Base-by-base conservation (phyloP, 2,329 filamentous ascomycete species). In the Graphiopsis chlorocephala region DNA sequence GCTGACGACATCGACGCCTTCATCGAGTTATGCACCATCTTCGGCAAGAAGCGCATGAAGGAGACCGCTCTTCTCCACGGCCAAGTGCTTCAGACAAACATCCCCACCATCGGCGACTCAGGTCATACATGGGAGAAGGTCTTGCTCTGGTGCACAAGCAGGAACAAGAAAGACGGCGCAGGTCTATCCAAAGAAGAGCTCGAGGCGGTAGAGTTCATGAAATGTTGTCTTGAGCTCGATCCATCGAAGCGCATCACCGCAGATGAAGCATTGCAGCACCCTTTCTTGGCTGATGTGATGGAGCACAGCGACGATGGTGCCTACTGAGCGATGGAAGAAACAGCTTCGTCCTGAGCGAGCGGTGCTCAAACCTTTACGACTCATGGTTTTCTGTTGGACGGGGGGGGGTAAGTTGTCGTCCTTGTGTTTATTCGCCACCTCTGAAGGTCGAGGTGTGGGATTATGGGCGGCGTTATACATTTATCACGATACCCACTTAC, bases 1-100 rank as follows among this genome's bases (percentile, higher is more conserved):
- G 90, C 93, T n/a, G 95, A 99, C 76, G 95, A 99, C 72, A 90
- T 99, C 56, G 95, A 99, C 74, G 95, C 95, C 60, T 90, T 97
- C 85, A 94, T 99, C 70, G 95, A 99, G 78, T 96, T 99, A 70
- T 91, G 93, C 38, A 96, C 92, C 65, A 96, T 99, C 66, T 97
- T 98, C 76, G 95, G 95, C 58, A 84, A 85, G 48, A 88, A 86
- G 74, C 88, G 89, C 65, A 98, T 99, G 94, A 91, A 90, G 74
- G 82, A 86, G 35, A 91, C 90, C 3, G 92, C 92, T 0, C 82
- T 92, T 20, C 82, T 97, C 59, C 95, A 99, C 74, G 95, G 95
- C 1, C 91, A 93, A 72, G 88, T 96, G 65, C 92, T 98, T 68
- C 93, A 99, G 78, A 95, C 92, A 0, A 96, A 87, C 66, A 93